phyloP scores from a whole-genome alignment of 306 rosid genomes.

The Canavalia gladiata region DNA sequence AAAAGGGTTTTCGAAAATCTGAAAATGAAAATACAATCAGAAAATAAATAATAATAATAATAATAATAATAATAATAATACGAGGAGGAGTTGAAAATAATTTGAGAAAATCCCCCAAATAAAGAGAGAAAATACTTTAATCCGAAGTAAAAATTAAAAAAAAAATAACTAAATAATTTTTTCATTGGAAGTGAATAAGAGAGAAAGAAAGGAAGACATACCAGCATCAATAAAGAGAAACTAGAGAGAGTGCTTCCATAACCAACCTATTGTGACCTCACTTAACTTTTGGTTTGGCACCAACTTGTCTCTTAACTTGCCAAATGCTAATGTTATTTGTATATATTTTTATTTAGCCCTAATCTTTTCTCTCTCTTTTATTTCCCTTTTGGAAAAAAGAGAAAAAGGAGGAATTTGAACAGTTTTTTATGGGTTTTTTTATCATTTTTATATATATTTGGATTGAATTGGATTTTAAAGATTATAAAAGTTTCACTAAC shows the following conservation, averaged over 20 bases:
- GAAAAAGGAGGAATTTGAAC: neutral
- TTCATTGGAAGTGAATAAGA: neutral
- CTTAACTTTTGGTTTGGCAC: conserved; percentile 21
- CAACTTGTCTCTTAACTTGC: neutral
- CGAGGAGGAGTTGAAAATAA: neutral
- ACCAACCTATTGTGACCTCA: conserved; percentile 38
- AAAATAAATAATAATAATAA: neutral
- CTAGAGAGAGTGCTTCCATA: conserved; percentile 2
- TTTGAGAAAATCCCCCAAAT: neutral
- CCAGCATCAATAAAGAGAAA: conserved; percentile 8
- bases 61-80: neutral
- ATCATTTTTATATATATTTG: neutral
- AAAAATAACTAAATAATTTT: neutral
- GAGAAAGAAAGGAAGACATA: conserved; percentile 20
- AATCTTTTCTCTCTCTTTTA: neutral
- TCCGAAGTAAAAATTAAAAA: neutral
- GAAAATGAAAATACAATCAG: conserved; percentile 4
- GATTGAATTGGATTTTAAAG: too few species aligned
- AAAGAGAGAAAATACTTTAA: neutral
- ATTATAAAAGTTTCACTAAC: conserved; percentile 39
- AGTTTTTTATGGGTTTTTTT: neutral
- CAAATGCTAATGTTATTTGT: conserved; percentile 12
- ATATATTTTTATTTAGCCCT: neutral
- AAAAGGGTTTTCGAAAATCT: conserved; percentile 24
- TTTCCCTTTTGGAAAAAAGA: neutral